Percentiles rank a stretch among this genome's conserved stretches.
These are phyloP conservation scores for Solanum clarkiae DNA, from an alignment of 257 asterid genomes.

Conservation along the genomic window DNA sequence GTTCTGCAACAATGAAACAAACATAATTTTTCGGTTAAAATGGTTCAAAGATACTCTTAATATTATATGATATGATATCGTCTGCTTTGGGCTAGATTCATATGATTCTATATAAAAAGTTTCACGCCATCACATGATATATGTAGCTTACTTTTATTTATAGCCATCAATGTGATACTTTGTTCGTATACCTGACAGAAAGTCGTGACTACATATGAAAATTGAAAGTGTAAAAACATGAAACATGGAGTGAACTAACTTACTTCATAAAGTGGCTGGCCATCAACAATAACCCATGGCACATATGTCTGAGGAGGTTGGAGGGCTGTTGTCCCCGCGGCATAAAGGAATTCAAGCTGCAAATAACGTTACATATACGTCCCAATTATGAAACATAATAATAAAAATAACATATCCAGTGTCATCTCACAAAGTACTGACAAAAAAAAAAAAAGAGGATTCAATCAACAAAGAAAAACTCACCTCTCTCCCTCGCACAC, in stretches of 20 bases:
- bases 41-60: neutral
- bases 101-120: neutral
- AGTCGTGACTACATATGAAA: neutral
- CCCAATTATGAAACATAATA: neutral
- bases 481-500: constrained; percentile 59
- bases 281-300: constrained; percentile 85
- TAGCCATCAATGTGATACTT: neutral
- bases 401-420: neutral
- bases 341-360: constrained; percentile 69
- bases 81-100: neutral
- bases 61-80: neutral
- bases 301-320: constrained; percentile 76
- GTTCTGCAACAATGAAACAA: constrained; percentile 8
- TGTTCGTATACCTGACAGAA: neutral
- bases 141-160: neutral
- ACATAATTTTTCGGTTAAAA: neutral
- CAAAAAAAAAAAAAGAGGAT: neutral
- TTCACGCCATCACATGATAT: neutral
- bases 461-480: constrained; percentile 1
- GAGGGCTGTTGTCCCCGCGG: constrained; percentile 51
- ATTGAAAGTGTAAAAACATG: neutral
- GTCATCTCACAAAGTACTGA: neutral
- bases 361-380: neutral
- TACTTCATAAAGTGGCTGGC: constrained; percentile 75
- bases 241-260: constrained; percentile 12